Evolutionary conservation across 768 basidiomycete species (phyloP).

Genomic region (Lactifluus echinatus): DNA sequence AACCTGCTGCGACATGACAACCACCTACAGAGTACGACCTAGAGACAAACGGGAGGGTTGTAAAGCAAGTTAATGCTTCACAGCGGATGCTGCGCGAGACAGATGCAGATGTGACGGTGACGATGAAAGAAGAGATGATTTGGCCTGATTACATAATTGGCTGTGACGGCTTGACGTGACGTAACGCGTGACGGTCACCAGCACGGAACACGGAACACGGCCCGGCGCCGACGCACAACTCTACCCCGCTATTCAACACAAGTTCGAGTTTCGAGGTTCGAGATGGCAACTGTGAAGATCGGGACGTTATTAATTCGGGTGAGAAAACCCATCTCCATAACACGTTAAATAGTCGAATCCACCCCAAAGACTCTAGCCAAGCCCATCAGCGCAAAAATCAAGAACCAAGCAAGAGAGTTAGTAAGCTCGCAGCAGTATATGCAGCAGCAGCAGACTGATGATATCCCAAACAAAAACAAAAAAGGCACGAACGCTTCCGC

Average conservation of each 20-base stretch:
- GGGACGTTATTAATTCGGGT: slow-evolving; percentile 69
- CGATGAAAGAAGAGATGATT: not conserved
- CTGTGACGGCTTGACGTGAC: not conserved
- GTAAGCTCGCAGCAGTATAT: no score
- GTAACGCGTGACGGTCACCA: no score
- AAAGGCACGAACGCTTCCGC: slow-evolving; percentile 66
- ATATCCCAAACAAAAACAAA: not conserved
- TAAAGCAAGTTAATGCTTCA: slow-evolving; percentile 86
- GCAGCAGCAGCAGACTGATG: not conserved
- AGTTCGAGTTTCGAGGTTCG: no score
- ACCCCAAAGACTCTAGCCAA: slow-evolving; percentile 39
- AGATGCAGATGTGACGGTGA: not conserved
- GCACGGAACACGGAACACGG: no score
- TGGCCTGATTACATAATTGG: not conserved
- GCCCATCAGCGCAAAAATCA: slow-evolving; percentile 45
- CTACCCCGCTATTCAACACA: no score
- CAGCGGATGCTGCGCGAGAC: slow-evolving; percentile 1
- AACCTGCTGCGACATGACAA: slow-evolving; percentile 59
- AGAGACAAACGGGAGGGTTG: slow-evolving; percentile 23
- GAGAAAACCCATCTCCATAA: slow-evolving; percentile 26
- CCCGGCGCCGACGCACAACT: no score
- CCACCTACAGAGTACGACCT: slow-evolving; percentile 10
- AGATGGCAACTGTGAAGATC: slow-evolving; percentile 70
- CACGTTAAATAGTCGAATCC: not conserved
- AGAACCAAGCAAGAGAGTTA: slow-evolving; percentile 13